A percentile compares a stretch with the other conserved stretches of the same genome.
These are phyloP conservation scores for Skeletonema menzelii DNA, from an alignment of 108 stramenopile genomes.

Conservation along the genomic window DNA sequence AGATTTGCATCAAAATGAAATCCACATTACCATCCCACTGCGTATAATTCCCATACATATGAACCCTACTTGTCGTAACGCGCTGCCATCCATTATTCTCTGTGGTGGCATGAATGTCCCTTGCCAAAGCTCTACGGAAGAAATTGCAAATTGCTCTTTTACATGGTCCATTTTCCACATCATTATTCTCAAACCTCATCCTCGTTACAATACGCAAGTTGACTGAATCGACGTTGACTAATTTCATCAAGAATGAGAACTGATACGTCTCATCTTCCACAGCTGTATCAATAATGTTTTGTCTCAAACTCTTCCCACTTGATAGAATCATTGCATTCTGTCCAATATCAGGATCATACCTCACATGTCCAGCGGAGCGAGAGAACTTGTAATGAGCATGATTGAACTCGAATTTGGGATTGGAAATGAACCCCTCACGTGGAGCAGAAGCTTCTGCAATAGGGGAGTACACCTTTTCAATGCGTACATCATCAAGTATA, in stretches of 20 bases:
- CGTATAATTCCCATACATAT: conserved; percentile 32
- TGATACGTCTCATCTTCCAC: conserved; percentile 12
- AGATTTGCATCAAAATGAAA: conserved; percentile 21
- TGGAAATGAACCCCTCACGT: conserved; percentile 17
- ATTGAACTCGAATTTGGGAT: conserved; percentile 23
- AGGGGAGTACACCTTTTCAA: not conserved
- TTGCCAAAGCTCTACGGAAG: conserved; percentile 11
- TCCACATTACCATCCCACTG: conserved; percentile 35
- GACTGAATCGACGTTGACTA: conserved; percentile 4
- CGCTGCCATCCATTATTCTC: conserved; percentile 21
- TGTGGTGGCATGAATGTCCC: not conserved
- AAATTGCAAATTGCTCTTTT: conserved; percentile 18
- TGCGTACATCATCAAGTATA: conserved; percentile 29
- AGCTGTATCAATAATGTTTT: conserved; percentile 20
- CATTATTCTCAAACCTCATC: conserved; percentile 28
- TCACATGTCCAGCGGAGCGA: not conserved
- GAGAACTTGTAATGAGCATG: conserved; percentile 21
- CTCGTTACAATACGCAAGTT: conserved; percentile 19
- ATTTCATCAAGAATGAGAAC: conserved; percentile 14
- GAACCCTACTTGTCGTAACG: conserved; percentile 13
- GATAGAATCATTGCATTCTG: conserved; percentile 23
- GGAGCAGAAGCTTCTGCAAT: not conserved
- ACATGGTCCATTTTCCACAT: conserved; percentile 30
- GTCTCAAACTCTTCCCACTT: conserved; percentile 11
- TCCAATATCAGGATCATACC: conserved; percentile 12